These are phyloP conservation scores for Thermochaetoides thermophila DNA, from an alignment of 495 filamentous ascomycete genomes.

Conservation along the genomic window DNA sequence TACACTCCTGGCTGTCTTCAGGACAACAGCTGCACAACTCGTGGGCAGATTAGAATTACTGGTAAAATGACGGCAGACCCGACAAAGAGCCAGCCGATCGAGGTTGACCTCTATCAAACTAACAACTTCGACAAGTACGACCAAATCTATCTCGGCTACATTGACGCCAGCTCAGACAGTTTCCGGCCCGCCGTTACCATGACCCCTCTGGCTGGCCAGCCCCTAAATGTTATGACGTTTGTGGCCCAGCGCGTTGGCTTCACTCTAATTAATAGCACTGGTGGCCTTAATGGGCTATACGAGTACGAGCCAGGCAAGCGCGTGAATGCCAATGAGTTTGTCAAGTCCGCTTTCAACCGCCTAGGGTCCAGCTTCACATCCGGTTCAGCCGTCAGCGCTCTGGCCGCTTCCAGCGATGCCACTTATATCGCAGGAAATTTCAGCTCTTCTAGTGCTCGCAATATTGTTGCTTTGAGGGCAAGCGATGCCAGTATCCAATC, in stretches of 20 bases:
- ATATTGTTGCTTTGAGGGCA: slow-evolving; percentile 61
- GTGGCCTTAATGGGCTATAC: slow-evolving; percentile 77
- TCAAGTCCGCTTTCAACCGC: slow-evolving; percentile 55
- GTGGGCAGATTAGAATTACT: slow-evolving; percentile 70
- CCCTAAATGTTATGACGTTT: slow-evolving; percentile 47
- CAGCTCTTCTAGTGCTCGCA: slow-evolving; percentile 44
- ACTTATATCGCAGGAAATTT: slow-evolving; percentile 82
- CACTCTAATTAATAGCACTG: slow-evolving; percentile 49
- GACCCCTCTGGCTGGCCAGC: slow-evolving; percentile 48
- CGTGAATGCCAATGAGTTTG: slow-evolving; percentile 46
- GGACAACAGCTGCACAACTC: slow-evolving; percentile 57
- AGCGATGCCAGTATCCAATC: slow-evolving; percentile 43
- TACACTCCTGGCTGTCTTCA: slow-evolving; percentile 82
- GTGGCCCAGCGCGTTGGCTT: slow-evolving; percentile 82
- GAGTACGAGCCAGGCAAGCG: slow-evolving; percentile 62
- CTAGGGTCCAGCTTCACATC: slow-evolving; percentile 52
- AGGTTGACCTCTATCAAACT: slow-evolving; percentile 60
- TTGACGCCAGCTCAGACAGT: slow-evolving; percentile 56
- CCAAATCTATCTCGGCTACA: slow-evolving; percentile 65
- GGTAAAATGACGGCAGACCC: slow-evolving; percentile 44
- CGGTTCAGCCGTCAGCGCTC: slow-evolving; percentile 47
- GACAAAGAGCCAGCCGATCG: slow-evolving; percentile 28
- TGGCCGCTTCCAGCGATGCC: slow-evolving; percentile 42
- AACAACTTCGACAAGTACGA: slow-evolving; percentile 94
- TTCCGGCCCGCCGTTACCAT: slow-evolving; percentile 79